Percentiles rank a stretch among this genome's conserved stretches.
Evolutionary conservation across 306 rosid species (phyloP).

Genomic region (Rubus idaeus): DNA sequence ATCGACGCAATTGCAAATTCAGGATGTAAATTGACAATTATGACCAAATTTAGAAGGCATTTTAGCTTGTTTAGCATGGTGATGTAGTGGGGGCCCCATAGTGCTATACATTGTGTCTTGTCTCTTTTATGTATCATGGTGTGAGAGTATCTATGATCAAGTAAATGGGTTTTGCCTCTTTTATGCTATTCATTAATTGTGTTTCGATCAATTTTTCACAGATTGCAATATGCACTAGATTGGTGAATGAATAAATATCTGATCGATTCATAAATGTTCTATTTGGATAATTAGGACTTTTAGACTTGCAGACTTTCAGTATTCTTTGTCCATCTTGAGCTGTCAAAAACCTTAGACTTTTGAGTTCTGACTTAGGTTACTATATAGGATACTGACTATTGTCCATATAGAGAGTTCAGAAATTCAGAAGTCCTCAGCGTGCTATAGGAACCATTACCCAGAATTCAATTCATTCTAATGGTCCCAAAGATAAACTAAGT

Average conservation of each 20-base stretch:
- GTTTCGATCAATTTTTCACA: background rate
- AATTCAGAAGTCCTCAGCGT: background rate
- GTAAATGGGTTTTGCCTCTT: slow-evolving; percentile 12
- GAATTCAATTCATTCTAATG: background rate
- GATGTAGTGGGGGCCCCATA: slow-evolving; percentile 16
- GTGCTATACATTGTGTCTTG: too few species aligned
- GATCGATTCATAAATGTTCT: background rate
- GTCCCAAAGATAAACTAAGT: background rate
- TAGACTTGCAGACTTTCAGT: background rate
- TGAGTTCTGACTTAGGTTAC: background rate
- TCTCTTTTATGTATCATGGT: too few species aligned
- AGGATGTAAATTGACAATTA: too few species aligned
- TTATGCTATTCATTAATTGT: background rate
- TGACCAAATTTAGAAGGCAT: too few species aligned
- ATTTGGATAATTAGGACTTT: background rate
- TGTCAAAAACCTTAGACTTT: background rate
- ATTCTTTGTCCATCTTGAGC: background rate
- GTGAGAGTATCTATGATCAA: too few species aligned
- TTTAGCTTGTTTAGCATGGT: slow-evolving; percentile 6
- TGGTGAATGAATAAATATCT: background rate
- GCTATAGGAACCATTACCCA: background rate
- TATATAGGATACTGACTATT: background rate
- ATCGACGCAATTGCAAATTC: too few species aligned
- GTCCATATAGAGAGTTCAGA: background rate
- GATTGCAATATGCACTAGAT: background rate